phyloP scores from a whole-genome alignment of 176 grass and related monocot genomes.

The Rhipidocladum racemiflorum region DNA sequence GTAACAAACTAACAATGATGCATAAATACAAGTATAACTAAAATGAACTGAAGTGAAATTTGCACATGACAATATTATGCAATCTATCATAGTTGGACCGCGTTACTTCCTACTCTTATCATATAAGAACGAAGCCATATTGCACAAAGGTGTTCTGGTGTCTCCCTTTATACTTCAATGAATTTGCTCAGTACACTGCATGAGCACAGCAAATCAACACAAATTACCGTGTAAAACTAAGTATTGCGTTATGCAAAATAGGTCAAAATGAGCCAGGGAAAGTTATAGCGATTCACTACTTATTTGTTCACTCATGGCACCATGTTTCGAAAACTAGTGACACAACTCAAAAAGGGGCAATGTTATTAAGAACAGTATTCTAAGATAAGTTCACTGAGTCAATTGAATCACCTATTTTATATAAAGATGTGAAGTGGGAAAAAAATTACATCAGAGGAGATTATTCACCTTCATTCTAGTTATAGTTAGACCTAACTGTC shows the following conservation, averaged over 20 bases:
- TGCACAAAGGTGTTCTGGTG: not conserved
- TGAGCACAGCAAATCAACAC: not conserved
- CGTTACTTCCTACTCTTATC: slow-evolving; percentile 3
- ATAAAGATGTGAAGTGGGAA: not conserved
- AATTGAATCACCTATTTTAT: not conserved
- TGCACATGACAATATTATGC: not conserved
- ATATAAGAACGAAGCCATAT: not conserved
- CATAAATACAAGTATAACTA: not conserved
- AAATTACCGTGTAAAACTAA: too few relatives aligned
- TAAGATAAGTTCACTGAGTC: not conserved
- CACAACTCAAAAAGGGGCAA: not conserved
- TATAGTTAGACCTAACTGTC: not conserved
- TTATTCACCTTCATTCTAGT: slow-evolving; percentile 11
- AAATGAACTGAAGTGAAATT: not conserved
- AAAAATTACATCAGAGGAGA: slow-evolving; percentile 12
- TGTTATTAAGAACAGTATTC: slow-evolving; percentile 1
- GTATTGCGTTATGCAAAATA: not conserved
- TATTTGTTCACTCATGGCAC: not conserved
- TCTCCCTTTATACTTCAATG: slow-evolving; percentile 17
- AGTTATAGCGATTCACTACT: not conserved
- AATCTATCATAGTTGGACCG: not conserved
- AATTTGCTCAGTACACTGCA: not conserved
- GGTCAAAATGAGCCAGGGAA: not conserved
- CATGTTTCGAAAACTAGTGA: not conserved
- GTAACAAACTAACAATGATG: not conserved